Evolutionary conservation across 225 moss, liverwort and hornwort genomes (phyloP), one percentile per base, ranked within the genome.

Genomic region (Lunularia cruciata): DNA sequence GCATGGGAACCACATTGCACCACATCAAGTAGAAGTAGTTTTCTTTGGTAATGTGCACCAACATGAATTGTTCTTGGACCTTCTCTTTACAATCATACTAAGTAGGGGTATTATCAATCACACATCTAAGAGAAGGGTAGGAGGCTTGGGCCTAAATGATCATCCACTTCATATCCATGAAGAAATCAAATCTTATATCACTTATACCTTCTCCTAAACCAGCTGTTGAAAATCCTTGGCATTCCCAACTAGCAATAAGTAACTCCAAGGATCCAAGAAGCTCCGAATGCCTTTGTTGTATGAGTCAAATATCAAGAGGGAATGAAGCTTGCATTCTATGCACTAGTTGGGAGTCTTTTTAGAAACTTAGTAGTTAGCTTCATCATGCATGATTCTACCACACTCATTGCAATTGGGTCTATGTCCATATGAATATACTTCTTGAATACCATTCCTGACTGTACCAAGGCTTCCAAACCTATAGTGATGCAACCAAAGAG

Each of bases 171-270:
- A 70, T 12, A 8, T 36, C 6, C 31, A 34, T 20, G 37, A 48
- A 1, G 4, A 39, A 32, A 34, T 1, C 11, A 38, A 39, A 43
- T 49, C 54, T 8, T 1, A 15, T 6, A 31, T 63, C 34, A 5
- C 11, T 11, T 14, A 70, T 38, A 14, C 57, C 57, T 9, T 18
- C 22, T 40, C 40, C 22, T 1, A 8, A 28, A n/a, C 72, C 33
- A 51, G 72, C 63, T 0, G 46, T 27, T 25, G 72, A 64, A 51
- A 63, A 63, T 0, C 63, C 63, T 53, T 63, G 72, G 23, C 62
- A 37, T 28, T 52, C 25, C 63, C n/a, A 70, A 23, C 57, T 56
- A 22, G n/a, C 55, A 32, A 56, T 43, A n/a, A 70, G 6, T 19
- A 70, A 19, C 52, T 23, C 62, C 8, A 72, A 27, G 37, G 30